These are phyloP conservation scores for Silene uniflora DNA, from an alignment of 148 eudicot genomes.

Conservation along the genomic window DNA sequence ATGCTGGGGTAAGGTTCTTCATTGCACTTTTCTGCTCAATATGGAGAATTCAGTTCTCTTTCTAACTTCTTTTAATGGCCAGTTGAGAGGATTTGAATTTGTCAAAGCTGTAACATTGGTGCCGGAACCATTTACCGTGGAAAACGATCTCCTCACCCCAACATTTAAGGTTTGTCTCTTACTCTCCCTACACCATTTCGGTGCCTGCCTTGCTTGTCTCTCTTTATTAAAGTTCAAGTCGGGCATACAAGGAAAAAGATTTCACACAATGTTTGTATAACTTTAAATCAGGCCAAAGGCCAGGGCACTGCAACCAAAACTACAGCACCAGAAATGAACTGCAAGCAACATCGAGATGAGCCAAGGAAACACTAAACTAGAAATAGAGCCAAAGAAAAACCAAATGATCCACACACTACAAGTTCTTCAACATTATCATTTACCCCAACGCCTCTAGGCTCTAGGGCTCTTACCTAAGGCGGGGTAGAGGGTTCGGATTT, in stretches of 20 bases:
- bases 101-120: conserved; percentile 86
- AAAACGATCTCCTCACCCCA: conserved; percentile 90
- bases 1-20: conserved; percentile 58
- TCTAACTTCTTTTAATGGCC: conserved; percentile 22
- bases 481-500: too few relatives aligned
- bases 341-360: too few relatives aligned
- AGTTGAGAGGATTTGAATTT: conserved; percentile 89
- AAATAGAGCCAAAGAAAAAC: not conserved
- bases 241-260: not conserved
- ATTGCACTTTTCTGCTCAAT: not conserved
- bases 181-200: not conserved
- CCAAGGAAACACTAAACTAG: too few relatives aligned
- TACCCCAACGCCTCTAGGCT: too few relatives aligned
- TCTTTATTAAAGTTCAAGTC: not conserved
- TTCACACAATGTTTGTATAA: not conserved
- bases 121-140: conserved; percentile 74
- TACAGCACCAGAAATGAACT: not conserved
- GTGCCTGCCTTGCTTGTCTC: not conserved
- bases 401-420: too few relatives aligned
- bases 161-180: conserved; percentile 61
- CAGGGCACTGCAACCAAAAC: not conserved
- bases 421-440: too few relatives aligned
- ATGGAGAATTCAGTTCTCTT: not conserved
- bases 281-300: not conserved
- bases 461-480: too few relatives aligned